Conservation (phyloP, 2,329 filamentous ascomycete species). For the Colletotrichum falcatum region DNA sequence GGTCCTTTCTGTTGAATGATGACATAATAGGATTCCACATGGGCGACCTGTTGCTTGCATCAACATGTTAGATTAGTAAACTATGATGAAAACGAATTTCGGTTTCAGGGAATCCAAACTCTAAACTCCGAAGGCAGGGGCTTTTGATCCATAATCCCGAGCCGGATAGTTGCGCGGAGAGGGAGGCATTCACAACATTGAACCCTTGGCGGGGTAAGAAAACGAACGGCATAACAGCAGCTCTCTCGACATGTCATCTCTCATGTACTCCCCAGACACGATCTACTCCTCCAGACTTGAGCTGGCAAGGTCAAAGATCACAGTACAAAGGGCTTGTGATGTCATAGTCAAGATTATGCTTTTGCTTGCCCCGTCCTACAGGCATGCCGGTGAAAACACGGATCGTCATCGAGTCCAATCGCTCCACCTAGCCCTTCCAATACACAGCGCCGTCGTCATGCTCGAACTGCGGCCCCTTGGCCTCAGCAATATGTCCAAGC, state of each 20-base stretch:
- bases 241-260: background rate
- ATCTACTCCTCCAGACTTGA: background rate
- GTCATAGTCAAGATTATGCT: no score
- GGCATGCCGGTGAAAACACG: background rate
- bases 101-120: background rate
- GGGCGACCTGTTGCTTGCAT: background rate
- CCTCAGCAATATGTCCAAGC: slow-evolving; percentile 64
- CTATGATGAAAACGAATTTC: background rate
- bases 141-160: background rate
- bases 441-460: slow-evolving; percentile 45
- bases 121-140: background rate
- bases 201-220: background rate
- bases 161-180: background rate
- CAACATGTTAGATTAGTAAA: background rate
- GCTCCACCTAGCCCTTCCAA: slow-evolving; percentile 45
- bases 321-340: no score
- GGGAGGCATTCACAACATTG: background rate
- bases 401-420: slow-evolving; percentile 44
- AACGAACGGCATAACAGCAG: no score
- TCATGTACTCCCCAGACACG: background rate
- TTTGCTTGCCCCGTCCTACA: background rate
- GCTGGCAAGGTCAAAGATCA: no score
- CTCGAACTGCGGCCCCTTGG: slow-evolving; percentile 64
- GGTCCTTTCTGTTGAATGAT: background rate
- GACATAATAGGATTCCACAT: background rate